Conservation (phyloP, 441 rosid species). For the Melianthus villosus region DNA sequence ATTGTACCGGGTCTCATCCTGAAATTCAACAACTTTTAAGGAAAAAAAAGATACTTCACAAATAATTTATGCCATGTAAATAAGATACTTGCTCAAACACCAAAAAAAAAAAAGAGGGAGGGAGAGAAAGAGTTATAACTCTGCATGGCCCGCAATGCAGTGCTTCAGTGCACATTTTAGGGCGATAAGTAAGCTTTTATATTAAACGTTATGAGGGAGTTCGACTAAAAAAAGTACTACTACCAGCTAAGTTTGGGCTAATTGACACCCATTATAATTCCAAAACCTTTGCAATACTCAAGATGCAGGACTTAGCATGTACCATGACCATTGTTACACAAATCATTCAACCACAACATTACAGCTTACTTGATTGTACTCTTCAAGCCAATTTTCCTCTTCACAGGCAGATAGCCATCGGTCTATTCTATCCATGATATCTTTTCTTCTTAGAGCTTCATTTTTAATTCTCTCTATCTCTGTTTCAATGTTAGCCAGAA, state of each 20-base stretch:
- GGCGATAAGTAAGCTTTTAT: no score
- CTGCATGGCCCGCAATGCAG: no score
- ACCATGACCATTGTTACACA: no score
- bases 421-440: conserved; percentile 55
- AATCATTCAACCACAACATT: neutral
- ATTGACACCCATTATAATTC: neutral
- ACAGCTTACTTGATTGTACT: conserved; percentile 40
- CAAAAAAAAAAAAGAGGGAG: neutral
- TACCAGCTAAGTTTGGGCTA: no score
- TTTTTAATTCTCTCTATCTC: conserved; percentile 40
- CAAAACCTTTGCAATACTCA: neutral
- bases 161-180: no score
- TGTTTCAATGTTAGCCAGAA: conserved; percentile 43
- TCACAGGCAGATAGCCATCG: conserved; percentile 64
- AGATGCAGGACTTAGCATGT: no score
- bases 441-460: conserved; percentile 49
- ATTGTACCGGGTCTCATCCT: conserved; percentile 49
- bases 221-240: no score
- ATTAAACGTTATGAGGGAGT: no score
- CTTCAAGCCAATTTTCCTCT: conserved; percentile 70
- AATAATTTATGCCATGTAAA: conserved; percentile 4
- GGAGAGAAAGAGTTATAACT: no score
- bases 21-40: conserved; percentile 9
- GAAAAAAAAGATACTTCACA: neutral
- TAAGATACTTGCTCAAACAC: neutral